Evolutionary conservation across 768 basidiomycete genomes (phyloP), one percentile per base, ranked within the genome.

Genomic region (Clavaria fumosa): DNA sequence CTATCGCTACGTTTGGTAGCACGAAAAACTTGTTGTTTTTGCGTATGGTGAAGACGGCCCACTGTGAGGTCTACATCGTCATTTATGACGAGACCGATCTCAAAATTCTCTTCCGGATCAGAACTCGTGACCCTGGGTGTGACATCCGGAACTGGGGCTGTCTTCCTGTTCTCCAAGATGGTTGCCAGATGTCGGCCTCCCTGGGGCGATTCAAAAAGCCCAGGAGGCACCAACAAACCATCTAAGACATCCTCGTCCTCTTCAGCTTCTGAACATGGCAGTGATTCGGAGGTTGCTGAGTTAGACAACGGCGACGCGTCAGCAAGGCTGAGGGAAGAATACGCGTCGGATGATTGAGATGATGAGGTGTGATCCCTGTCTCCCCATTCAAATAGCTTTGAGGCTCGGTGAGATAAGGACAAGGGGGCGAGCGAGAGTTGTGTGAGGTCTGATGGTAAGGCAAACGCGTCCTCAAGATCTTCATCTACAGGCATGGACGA

Each of bases 301-400:
- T 73, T 76, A 19, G 79, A 81, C 9, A 80, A 84, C 3, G 72
- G 69, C 2, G 73, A 78, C 14, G 68, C 69, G 45, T 76, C 75
- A 28, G 73, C 72, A 45, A 86, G 78, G 35, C 82, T 78, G 23
- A 88, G 67, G 15, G 75, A 69, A 27, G 84, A 85, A 48, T 82
- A 85, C 6, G 80, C 72, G 53, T 88, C 85, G 17, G 84, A 88
- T n/a, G 83, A 86, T 50, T 82, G 80, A 10, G 82, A 83, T 4
- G 82, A 83, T 4, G 70, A 74, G 1, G 84, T 80, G 31, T 80
- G 72, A 49, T 88, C 81, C 52, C 72, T 81, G 58, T 86, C 83
- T 21, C 78, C 65, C 81, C 83, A 86, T 58, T 85, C 83, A 19
- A 88, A 64, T 35, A 71, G 73, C 60, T 86, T 86, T 40, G 85